Evolutionary conservation across 768 basidiomycete species (phyloP), one percentile per base, ranked within the genome.

Genomic region (Pleurotus giganteus): DNA sequence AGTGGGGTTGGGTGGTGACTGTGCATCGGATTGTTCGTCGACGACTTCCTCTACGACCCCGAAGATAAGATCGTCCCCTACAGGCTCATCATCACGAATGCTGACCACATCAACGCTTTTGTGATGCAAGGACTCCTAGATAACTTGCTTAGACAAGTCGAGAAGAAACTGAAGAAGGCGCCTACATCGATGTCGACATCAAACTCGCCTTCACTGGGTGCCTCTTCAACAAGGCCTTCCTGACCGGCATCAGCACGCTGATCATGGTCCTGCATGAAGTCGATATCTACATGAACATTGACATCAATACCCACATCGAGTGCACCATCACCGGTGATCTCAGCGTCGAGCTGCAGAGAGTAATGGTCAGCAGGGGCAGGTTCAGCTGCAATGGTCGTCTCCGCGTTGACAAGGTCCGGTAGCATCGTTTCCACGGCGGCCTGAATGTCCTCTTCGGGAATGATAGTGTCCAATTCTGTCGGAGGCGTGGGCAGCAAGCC

Each of bases 241-340:
- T 27, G 37, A n/a, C 37, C 53, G 47, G 41, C 45, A 11, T 17
- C 39, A 0, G 34, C 15, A 26, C 41, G 21, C 56, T 31, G 47
- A 15, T 9, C n/a, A 32, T 8, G 21, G 27, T 19, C 19, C 28
- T 17, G 49, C n/a, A 24, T 37, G 31, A 47, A 11, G 12, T 23
- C 49, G 31, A 62, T 53, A 31, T 63, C 56, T n/a, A 62, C 57
- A 17, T 60, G 61, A 26, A 57, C 34, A 43, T 65, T 61, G 12
- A 39, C 51, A 9, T 59, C 46, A 17, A 17, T 27, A 24, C 21
- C 46, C 9, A 31, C 31, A 13, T 32, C 31, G 6, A 13, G 6
- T 32, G 13, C 31, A 32, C 13, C 13, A 32, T 13, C 31, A 13
- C 31, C 31, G 7, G 31, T 13, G 7, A 6, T 6, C 31, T 6